Evolutionary conservation across 768 basidiomycete genomes (phyloP).

Genomic region (Punctularia strigosozonata): DNA sequence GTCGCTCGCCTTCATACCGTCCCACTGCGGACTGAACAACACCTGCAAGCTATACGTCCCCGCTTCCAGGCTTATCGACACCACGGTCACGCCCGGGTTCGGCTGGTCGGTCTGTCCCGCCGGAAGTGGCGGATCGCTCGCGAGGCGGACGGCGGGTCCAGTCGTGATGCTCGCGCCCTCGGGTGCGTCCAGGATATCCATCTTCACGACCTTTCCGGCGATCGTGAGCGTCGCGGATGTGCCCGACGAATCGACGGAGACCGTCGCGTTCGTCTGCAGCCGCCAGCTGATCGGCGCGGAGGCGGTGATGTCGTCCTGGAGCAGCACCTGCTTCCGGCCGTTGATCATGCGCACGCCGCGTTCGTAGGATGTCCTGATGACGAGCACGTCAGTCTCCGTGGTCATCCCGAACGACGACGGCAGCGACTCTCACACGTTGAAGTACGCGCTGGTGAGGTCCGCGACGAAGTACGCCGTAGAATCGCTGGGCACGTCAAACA

Average conservation of each 20-base stretch:
- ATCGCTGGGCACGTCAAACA: conserved; percentile 41
- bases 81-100: conserved; percentile 72
- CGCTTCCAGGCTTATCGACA: conserved; percentile 53
- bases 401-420: too few species aligned
- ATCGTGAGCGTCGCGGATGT: conserved; percentile 67
- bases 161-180: conserved; percentile 53
- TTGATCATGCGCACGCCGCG: conserved; percentile 85
- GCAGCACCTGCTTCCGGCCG: conserved; percentile 71
- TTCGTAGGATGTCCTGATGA: conserved; percentile 55
- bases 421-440: conserved; percentile 59
- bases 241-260: conserved; percentile 36
- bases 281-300: conserved; percentile 66
- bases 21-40: conserved; percentile 92
- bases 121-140: conserved; percentile 54
- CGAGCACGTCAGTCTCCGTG: too few species aligned
- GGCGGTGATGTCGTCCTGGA: conserved; percentile 84
- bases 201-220: conserved; percentile 52
- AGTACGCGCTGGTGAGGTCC: conserved; percentile 73
- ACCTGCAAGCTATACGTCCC: conserved; percentile 73
- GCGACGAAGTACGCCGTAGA: conserved; percentile 79
- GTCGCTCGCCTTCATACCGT: conserved; percentile 42
- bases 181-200: conserved; percentile 58
- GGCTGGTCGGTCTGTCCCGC: conserved; percentile 57
- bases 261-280: conserved; percentile 91
- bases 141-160: conserved; percentile 39